Evolutionary conservation across 306 rosid genomes (phyloP), one percentile per base, ranked within the genome.

Genomic region (Casuarina cunninghamiana): DNA sequence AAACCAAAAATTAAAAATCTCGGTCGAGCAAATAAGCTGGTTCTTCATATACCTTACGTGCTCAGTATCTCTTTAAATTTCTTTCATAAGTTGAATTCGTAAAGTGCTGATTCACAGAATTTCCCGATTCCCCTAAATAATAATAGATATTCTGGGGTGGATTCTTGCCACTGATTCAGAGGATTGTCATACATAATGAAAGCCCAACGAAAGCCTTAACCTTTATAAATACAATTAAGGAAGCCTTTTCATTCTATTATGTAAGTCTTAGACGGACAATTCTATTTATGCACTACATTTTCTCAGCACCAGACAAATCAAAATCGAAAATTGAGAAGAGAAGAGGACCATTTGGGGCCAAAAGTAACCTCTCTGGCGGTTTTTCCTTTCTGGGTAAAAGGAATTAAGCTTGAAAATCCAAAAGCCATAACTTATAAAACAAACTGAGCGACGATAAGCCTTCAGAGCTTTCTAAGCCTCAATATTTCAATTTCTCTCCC

Each of bases 1-100:
- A 17, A 73, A 76, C 15, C 73, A 39, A 37, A 69, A n/a, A 66
- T 54, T 50, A 35, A 60, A 50, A 73, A 13, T 77, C 69, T 15
- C 26, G 35, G 53, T 8, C 69, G 57, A 21, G 5, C 39, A 21
- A 3, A 21, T n/a, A 57, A 26, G 10, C 35, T 57, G 21, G 63
- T 57, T 21, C 21, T 37, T 57, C 21, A 21, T 21, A 37, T 57
- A 57, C 8, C 9, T 21, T 57, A 21, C 63, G 9, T 57, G 41
- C 16, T 62, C 69, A 38, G 41, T 35, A 62, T 38, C 69, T 62
- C 69, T 62, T 19, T 62, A 13, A 35, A 35, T 35, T 16, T 12
- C 19, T 35, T 13, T 12, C 38, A 26, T 10, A 12, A 62, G 38
- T 5, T 62, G 45, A 62, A 12, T 19, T 11, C 4, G 43, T 43